Evolutionary conservation across 257 asterid species (phyloP).

Genomic region (Linaria vulgaris): DNA sequence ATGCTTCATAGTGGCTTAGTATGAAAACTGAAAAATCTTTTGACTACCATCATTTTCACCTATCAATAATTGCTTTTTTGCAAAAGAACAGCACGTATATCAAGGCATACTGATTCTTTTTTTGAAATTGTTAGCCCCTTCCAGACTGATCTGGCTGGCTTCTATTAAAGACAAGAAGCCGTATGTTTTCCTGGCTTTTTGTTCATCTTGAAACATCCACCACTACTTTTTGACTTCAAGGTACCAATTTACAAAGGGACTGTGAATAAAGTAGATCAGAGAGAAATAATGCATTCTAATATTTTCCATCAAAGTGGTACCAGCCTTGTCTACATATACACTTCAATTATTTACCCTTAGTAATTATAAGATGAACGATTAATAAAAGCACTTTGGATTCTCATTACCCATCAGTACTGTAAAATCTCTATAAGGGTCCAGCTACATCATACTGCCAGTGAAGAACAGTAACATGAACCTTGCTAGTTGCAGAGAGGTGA

Average conservation of each 20-base stretch:
- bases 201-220: conserved; percentile 30
- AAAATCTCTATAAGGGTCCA: neutral
- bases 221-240: conserved; percentile 34
- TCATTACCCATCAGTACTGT: conserved; percentile 10
- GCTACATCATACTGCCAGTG: too few relatives aligned
- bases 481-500: too few relatives aligned
- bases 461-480: too few relatives aligned
- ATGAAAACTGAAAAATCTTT: neutral
- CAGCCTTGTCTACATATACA: conserved; percentile 5
- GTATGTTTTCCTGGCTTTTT: conserved; percentile 8
- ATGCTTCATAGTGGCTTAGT: too few relatives aligned
- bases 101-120: too few relatives aligned
- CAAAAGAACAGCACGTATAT: conserved; percentile 1
- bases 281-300: neutral
- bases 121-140: conserved; percentile 23
- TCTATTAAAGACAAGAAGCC: conserved; percentile 6
- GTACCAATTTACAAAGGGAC: conserved; percentile 10
- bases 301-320: conserved; percentile 8
- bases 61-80: neutral
- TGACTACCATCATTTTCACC: neutral
- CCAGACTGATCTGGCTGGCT: conserved; percentile 16
- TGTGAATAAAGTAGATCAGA: conserved; percentile 9
- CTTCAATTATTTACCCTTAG: conserved; percentile 13
- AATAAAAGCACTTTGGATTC: conserved; percentile 23
- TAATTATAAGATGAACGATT: conserved; percentile 1